Percentiles rank a stretch among this genome's conserved stretches.
Conservation (phyloP, 2,329 filamentous ascomycete genomes). For the Coniochaeta sp. region DNA sequence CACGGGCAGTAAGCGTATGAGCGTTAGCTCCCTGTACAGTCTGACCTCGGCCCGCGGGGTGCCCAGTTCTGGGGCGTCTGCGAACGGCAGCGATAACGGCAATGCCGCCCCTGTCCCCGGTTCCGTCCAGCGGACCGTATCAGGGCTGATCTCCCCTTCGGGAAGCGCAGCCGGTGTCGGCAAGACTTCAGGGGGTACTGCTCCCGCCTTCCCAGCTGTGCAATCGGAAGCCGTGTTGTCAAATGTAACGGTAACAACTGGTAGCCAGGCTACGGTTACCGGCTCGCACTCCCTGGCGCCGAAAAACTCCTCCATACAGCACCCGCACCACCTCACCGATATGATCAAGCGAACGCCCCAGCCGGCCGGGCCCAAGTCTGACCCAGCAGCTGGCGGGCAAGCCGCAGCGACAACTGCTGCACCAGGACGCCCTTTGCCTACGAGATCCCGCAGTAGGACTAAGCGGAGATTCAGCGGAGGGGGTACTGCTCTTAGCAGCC, state of each 20-base stretch:
- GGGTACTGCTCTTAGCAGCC: constrained; percentile 74
- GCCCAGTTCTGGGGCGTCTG: constrained; percentile 44
- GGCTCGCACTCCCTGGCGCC: constrained; percentile 37
- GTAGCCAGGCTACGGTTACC: constrained; percentile 32
- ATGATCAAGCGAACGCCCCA: constrained; percentile 33
- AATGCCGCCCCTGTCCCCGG: constrained; percentile 19
- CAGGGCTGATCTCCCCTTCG: constrained; percentile 38
- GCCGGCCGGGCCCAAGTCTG: constrained; percentile 1
- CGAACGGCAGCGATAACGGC: constrained; percentile 42
- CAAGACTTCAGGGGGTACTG: constrained; percentile 23
- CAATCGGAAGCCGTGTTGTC: constrained; percentile 45
- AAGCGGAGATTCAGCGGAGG: constrained; percentile 68
- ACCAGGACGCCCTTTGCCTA: constrained; percentile 34
- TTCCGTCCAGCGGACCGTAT: constrained; percentile 31
- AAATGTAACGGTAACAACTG: constrained; percentile 45
- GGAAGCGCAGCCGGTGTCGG: constrained; percentile 16
- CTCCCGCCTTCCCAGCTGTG: constrained; percentile 16
- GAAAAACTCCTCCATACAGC: constrained; percentile 24
- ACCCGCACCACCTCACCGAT: constrained; percentile 31
- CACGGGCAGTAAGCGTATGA: constrained; percentile 50
- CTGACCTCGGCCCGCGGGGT: constrained; percentile 53
- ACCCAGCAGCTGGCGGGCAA: neutral
- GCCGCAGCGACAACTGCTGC: constrained; percentile 14
- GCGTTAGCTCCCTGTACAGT: constrained; percentile 67
- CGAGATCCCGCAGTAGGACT: constrained; percentile 58